These are phyloP conservation scores for Stereocaulon alpinum DNA, from an alignment of 495 filamentous ascomycete genomes.

Conservation along the genomic window DNA sequence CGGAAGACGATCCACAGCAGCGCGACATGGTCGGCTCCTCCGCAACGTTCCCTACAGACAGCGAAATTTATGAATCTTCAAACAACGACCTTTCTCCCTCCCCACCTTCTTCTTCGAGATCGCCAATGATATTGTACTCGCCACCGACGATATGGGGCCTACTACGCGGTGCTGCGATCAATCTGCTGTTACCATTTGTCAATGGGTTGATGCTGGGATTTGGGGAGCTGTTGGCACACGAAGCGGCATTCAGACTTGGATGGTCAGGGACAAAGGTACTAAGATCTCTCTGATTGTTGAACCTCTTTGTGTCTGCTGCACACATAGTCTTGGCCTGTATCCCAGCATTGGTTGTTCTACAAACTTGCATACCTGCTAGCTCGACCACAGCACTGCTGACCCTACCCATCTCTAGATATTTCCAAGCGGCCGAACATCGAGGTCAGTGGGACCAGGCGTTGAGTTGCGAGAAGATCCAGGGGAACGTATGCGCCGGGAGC, in stretches of 20 bases:
- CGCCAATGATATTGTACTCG: conserved; percentile 77
- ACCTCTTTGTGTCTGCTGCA: background rate
- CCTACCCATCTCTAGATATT: conserved; percentile 40
- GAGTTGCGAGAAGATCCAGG: conserved; percentile 47
- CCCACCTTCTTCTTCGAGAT: conserved; percentile 54
- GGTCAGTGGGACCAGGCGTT: conserved; percentile 55
- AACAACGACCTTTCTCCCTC: conserved; percentile 51
- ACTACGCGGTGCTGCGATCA: conserved; percentile 83
- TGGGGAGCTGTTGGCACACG: conserved; percentile 91
- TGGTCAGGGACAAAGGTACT: conserved; percentile 83
- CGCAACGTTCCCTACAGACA: conserved; percentile 81
- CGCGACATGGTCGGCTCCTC: conserved; percentile 62
- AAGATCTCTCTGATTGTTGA: background rate
- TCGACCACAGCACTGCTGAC: conserved; percentile 1
- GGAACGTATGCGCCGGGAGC: conserved; percentile 36
- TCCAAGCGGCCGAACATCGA: conserved; percentile 46
- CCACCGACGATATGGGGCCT: conserved; percentile 79
- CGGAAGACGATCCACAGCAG: conserved; percentile 11
- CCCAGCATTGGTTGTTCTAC: background rate
- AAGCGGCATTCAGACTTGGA: conserved; percentile 82
- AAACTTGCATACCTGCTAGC: background rate
- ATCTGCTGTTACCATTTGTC: conserved; percentile 86
- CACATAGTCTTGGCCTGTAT: background rate
- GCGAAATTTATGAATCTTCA: conserved; percentile 74
- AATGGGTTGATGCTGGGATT: conserved; percentile 98